Base-by-base conservation (phyloP, 768 basidiomycete species). In the Tephrocybe rancida region DNA sequence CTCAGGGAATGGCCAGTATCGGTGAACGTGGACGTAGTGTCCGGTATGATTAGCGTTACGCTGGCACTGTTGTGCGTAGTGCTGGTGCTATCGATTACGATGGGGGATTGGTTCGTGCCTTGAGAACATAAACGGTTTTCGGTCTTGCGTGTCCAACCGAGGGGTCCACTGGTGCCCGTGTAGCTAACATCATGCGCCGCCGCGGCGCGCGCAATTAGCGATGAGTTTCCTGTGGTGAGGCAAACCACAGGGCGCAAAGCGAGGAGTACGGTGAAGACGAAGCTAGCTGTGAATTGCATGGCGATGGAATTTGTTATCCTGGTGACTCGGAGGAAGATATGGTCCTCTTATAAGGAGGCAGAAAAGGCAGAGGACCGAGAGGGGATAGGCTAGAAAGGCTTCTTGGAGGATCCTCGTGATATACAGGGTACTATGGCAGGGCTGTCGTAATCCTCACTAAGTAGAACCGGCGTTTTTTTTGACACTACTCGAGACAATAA, bases 61-160 rank as follows among this genome's bases (percentile, higher is more conserved):
- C n/a, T 9, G 1, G 6, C 21, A 6, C 13, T 46, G 13, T 27
- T 5, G 11, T 25, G 4, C 10, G 29, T 7, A 2, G 24, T 0
- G 24, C 42, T 42, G 10, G 50, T 26, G 27, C 9, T 19, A 19
- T 52, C 43, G 27, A 59, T 19, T 32, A 55, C 52, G 41, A 59
- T 55, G 10, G 58, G 58, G 16, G 54, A 59, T 29, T 55, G 58
- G 8, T 38, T 18, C 11, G 9, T 39, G 27, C 50, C 42, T 30
- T 30, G 55, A 14, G 47, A 43, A 42, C 58, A 59, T 13, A 41
- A n/a, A 5, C 27, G n/a, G 35, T 55, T 55, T 19, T 22, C 34
- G 25, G 27, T 39, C 9, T 24, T 19, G 19, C 46, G 32, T 4
- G 54, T 30, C 58, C 54, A 59, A 6, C 47, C 57, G 5, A 59